phyloP scores from a whole-genome alignment of 257 asterid species.

The Solanum verrucosum region DNA sequence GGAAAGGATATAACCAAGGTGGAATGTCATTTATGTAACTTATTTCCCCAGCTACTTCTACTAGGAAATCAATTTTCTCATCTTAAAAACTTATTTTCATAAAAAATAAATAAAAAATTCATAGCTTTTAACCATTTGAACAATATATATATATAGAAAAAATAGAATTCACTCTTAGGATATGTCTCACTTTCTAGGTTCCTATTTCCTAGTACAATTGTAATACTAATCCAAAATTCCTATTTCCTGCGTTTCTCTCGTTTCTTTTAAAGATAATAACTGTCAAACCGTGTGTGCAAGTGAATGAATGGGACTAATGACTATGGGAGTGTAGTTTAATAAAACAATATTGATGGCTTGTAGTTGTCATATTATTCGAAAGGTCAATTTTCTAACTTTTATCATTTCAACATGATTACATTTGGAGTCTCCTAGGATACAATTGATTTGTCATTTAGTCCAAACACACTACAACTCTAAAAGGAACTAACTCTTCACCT shows the following conservation, averaged over 20 bases:
- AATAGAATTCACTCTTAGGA: background rate
- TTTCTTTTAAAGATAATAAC: too few relatives aligned
- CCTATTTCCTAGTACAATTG: background rate
- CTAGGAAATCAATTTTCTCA: background rate
- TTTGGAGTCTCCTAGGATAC: background rate
- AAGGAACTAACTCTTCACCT: background rate
- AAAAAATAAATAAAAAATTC: too few relatives aligned
- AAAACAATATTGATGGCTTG: background rate
- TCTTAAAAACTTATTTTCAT: too few relatives aligned
- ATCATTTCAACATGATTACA: background rate
- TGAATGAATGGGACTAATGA: background rate
- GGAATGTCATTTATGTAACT: background rate
- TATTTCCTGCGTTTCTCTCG: too few relatives aligned
- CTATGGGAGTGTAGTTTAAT: background rate
- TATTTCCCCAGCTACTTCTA: background rate
- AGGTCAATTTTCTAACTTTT: background rate
- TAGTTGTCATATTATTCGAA: background rate
- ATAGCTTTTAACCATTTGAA: too few relatives aligned
- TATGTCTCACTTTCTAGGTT: background rate
- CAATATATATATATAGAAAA: too few relatives aligned
- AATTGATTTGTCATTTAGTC: background rate
- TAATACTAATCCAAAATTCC: too few relatives aligned
- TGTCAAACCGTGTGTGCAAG: background rate
- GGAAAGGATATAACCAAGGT: too few relatives aligned
- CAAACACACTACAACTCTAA: background rate